phyloP scores from a whole-genome alignment of 805 yeast species.

The Dipodascus albidus region DNA sequence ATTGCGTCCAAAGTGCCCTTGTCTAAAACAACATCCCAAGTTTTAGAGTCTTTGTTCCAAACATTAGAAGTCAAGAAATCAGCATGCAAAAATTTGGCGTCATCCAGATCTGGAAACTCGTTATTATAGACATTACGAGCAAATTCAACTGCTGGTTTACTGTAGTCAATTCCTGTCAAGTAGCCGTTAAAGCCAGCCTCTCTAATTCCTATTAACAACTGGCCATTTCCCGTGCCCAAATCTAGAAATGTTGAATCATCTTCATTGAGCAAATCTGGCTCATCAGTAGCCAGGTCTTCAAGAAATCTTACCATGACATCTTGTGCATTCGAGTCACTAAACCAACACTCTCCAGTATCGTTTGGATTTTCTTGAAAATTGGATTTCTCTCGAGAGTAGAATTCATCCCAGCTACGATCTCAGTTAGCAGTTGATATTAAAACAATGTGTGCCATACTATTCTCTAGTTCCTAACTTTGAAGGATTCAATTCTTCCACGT shows the following conservation, averaged over 20 bases:
- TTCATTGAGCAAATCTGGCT: slow-evolving; percentile 11
- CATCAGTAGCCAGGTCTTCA: slow-evolving; percentile 30
- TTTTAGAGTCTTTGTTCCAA: slow-evolving; percentile 26
- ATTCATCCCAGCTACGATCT: slow-evolving; percentile 61
- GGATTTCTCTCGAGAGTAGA: slow-evolving; percentile 58
- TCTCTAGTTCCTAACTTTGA: slow-evolving; percentile 80
- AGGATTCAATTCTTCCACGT: slow-evolving; percentile 38
- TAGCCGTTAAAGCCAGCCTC: slow-evolving; percentile 47
- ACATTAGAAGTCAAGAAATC: slow-evolving; percentile 46
- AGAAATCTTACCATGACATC: slow-evolving; percentile 67
- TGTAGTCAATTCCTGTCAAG: slow-evolving; percentile 76
- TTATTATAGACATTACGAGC: slow-evolving; percentile 48
- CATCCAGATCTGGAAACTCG: slow-evolving; percentile 8
- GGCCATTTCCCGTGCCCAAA: slow-evolving; percentile 96
- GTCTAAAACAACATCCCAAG: slow-evolving; percentile 71
- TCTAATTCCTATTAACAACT: slow-evolving; percentile 61
- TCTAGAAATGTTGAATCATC: slow-evolving; percentile 44
- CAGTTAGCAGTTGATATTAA: background rate
- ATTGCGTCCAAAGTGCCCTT: slow-evolving; percentile 97
- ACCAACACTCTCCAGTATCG: slow-evolving; percentile 96
- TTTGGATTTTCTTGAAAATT: slow-evolving; percentile 66
- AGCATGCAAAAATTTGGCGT: slow-evolving; percentile 43
- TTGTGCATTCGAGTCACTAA: slow-evolving; percentile 91
- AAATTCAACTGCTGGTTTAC: slow-evolving; percentile 67
- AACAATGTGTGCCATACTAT: slow-evolving; percentile 27